Conservation (phyloP, 345 rosid species). For the Kernera saxatilis region DNA sequence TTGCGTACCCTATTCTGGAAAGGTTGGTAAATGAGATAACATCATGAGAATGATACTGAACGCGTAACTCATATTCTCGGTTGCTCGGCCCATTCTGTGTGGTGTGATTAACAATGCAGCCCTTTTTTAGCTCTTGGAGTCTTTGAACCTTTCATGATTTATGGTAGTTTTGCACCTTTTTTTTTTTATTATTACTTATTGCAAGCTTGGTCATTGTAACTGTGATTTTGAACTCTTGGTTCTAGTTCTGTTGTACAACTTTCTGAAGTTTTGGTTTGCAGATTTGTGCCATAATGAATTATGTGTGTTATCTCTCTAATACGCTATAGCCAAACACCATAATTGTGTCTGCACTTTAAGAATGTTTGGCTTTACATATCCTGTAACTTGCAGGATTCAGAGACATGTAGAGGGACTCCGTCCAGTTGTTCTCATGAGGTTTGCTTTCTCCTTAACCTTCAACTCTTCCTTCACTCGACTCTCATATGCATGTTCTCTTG, state of each 20-base stretch:
- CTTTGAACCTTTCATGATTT: not conserved
- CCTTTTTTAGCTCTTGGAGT: slow-evolving; percentile 1
- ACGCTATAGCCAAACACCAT: not conserved
- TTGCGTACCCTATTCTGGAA: slow-evolving; percentile 53
- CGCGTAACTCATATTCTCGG: not conserved
- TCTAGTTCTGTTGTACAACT: not conserved
- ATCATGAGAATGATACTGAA: slow-evolving; percentile 17
- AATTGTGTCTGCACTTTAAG: slow-evolving; percentile 2
- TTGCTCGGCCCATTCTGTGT: not conserved
- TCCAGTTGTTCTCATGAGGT: slow-evolving; percentile 53
- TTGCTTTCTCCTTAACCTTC: slow-evolving; percentile 60
- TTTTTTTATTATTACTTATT: not conserved
- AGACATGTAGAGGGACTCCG: slow-evolving; percentile 44
- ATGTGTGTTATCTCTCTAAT: not conserved
- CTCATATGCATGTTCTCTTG: slow-evolving; percentile 52
- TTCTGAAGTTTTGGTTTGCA: slow-evolving; percentile 20
- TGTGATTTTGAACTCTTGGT: slow-evolving; percentile 22
- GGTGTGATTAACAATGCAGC: not conserved
- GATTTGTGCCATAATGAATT: not conserved
- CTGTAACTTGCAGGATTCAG: slow-evolving; percentile 37
- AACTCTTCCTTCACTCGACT: slow-evolving; percentile 46
- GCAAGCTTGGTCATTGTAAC: slow-evolving; percentile 12
- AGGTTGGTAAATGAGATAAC: slow-evolving; percentile 54
- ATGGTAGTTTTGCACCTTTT: not conserved
- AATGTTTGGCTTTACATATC: not conserved